These are phyloP conservation scores for Sphagnum fallax DNA, from an alignment of 228 moss, liverwort and hornwort species.

Conservation along the genomic window DNA sequence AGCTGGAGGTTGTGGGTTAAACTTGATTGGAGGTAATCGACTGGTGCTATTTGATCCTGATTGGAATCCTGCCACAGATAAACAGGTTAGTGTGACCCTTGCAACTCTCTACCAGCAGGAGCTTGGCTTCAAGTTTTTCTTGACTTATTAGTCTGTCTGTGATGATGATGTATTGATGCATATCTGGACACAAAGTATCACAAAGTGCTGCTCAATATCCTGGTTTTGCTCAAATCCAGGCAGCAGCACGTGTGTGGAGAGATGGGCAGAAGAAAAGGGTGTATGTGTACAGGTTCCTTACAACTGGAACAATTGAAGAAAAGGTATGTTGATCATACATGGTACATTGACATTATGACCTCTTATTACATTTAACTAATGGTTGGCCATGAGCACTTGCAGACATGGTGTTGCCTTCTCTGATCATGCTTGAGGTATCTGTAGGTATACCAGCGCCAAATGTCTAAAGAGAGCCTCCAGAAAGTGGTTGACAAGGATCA, in stretches of 20 bases:
- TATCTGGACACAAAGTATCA: no score
- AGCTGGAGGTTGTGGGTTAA: constrained; percentile 98
- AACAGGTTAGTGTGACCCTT: constrained; percentile 51
- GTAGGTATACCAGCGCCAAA: constrained; percentile 96
- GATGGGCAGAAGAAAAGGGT: constrained; percentile 98
- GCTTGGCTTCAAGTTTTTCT: no score
- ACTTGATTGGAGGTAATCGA: constrained; percentile 93
- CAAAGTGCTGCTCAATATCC: neutral
- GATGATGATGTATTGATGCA: no score
- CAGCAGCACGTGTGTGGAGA: constrained; percentile 96
- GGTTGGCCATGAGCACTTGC: no score
- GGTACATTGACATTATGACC: neutral
- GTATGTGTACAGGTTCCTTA: constrained; percentile 84
- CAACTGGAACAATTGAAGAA: constrained; percentile 95
- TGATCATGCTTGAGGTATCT: constrained; percentile 3
- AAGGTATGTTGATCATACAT: constrained; percentile 37
- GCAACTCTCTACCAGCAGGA: no score
- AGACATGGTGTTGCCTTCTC: neutral
- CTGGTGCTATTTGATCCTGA: constrained; percentile 98
- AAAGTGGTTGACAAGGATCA: constrained; percentile 98
- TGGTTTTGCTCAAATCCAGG: constrained; percentile 25
- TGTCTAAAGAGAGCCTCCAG: constrained; percentile 96
- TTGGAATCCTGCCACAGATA: constrained; percentile 99
- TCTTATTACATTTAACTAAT: no score
- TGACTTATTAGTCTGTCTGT: no score